Conservation (phyloP, 768 basidiomycete species). For the Podaxis mareebaensis region DNA sequence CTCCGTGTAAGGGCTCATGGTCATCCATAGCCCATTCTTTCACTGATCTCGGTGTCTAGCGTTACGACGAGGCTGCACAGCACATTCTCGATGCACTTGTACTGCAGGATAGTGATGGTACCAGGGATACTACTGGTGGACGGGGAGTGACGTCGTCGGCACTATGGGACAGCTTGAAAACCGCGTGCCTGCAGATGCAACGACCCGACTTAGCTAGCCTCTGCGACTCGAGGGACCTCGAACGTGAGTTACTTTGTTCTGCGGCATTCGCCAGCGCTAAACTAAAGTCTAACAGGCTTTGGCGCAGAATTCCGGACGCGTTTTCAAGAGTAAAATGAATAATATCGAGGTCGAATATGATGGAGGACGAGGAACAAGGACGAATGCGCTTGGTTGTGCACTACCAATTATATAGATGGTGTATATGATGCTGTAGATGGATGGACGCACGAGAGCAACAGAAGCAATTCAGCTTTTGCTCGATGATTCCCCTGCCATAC, state of each 20-base stretch:
- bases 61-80: slow-evolving; percentile 83
- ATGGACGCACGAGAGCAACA: neutral
- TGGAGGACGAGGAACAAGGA: neutral
- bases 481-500: slow-evolving; percentile 13
- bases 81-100: slow-evolving; percentile 88
- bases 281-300: neutral
- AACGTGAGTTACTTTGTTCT: slow-evolving; percentile 36
- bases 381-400: neutral
- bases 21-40: slow-evolving; percentile 13
- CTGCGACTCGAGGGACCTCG: slow-evolving; percentile 73
- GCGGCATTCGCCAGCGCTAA: neutral
- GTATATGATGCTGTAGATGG: neutral
- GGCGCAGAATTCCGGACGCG: slow-evolving; percentile 4
- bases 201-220: slow-evolving; percentile 73
- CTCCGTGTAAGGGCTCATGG: slow-evolving; percentile 56
- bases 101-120: slow-evolving; percentile 83
- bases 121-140: slow-evolving; percentile 44
- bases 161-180: slow-evolving; percentile 88
- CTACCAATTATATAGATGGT: slow-evolving; percentile 1
- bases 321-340: neutral
- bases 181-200: slow-evolving; percentile 79
- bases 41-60: slow-evolving; percentile 39
- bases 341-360: neutral
- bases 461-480: neutral
- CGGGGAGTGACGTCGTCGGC: slow-evolving; percentile 76